Evolutionary conservation across 129 eudicot species (phyloP), one percentile per base, ranked within the genome.

Genomic region (Tanacetum coccineum): DNA sequence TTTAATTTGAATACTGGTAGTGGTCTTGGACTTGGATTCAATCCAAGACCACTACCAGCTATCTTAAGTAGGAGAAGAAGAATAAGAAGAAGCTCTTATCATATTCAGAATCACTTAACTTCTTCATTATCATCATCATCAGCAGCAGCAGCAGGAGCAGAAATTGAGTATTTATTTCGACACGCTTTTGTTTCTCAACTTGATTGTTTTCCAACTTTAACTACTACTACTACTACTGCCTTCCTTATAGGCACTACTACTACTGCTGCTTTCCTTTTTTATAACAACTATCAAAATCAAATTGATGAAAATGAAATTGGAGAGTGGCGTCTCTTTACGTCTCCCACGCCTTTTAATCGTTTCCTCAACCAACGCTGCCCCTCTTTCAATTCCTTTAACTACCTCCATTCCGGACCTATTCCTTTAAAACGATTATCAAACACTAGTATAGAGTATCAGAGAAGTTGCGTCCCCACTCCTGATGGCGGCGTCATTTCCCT

Each of bases 341-440:
- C 82, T 30, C 98, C 96, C 26, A 84, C 98, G 66, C 98, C 96
- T 48, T 93, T 93, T 57, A 86, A 93, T 64, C 95, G 98, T 7
- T 88, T 93, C 15, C 83, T 88, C 10, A 62, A 79, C 54, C 20
- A 81, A 5, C 87, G 98, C 0, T 88, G 95, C 26, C 84, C 87
- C 3, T 92, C 96, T n/a, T n/a, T n/a, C n/a, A n/a, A n/a, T n/a
- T n/a, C n/a, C n/a, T n/a, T n/a, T n/a, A n/a, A n/a, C n/a, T n/a
- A n/a, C n/a, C n/a, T n/a, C n/a, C n/a, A 70, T 19, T 68, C 81
- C 0, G 89, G 95, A 40, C 78, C 72, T 56, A 84, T 87, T 68
- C 76, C 13, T 2, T 14, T n/a, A n/a, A n/a, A 18, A 56, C 4
- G 7, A n/a, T n/a, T 4, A 17, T 68, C 9, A 32, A 14, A 2